Base-by-base conservation (phyloP, 1,284 basidiomycete species). In the Malassezia nana region DNA sequence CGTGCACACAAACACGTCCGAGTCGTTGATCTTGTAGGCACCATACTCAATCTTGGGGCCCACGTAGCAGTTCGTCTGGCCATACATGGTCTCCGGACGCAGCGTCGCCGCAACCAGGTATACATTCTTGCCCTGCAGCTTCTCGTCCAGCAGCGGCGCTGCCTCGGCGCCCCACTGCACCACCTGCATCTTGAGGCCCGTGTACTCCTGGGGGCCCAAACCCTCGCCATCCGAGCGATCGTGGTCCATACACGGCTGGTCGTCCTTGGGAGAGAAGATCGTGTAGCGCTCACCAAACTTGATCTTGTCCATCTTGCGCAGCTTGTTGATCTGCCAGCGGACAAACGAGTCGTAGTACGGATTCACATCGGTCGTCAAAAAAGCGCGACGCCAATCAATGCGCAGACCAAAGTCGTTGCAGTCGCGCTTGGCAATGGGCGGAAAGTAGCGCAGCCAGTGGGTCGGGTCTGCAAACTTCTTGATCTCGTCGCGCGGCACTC, bases 191-290 rank as follows among this genome's bases (percentile, higher is more conserved):
- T 95, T 96, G 74, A 98, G 78, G 16, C 81, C 87, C 13, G 92
- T 90, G 78, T 98, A 98, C 75, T 98, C 92, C 72, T 94, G 90
- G 6, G 94, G 92, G 15, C 89, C 89, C 53, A 94, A 79, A 49
- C 86, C 91, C 77, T 99, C 94, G 44, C 94, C 94, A 61, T 89
- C 89, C 52, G 84, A 82, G 60, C 94, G 87, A 75, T 99, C 94
- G 78, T 99, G 94, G 77, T 99, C 94, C 94, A 99, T 98, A 75
- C 94, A 98, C 1, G 94, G 92, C 75, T 98, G 94, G 8, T 89
- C 90, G 69, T 99, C 94, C 76, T 96, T 96, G n/a, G 89, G 89
- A 65, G 88, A 92, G 80, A 94, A 98, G 74, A 99, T 89, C 35
- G 94, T 99, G 77, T 96, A 94, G 41, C 94, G 85, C 78, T 96